Evolutionary conservation across 192 early-diverging fungal species (phyloP).

Genomic region (Powellomyces hirtus): DNA sequence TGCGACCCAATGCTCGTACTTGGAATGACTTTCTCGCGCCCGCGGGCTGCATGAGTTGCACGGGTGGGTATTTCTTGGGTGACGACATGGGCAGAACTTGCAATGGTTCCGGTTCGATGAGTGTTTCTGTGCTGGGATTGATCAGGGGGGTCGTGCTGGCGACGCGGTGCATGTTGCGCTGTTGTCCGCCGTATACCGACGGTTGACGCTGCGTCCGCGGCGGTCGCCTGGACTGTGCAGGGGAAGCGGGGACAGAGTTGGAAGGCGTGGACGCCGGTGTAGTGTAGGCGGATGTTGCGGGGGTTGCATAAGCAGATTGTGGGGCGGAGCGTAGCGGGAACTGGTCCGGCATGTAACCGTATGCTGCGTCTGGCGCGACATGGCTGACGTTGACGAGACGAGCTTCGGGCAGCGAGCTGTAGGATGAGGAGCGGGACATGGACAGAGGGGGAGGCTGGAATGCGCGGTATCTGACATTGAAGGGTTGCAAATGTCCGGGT

Average conservation of each 20-base stretch:
- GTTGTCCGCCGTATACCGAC: neutral
- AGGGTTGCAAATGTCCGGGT: neutral
- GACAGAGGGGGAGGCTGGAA: neutral
- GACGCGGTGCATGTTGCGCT: neutral
- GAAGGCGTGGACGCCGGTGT: neutral
- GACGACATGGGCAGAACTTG: neutral
- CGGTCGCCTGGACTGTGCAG: neutral
- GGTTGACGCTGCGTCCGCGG: neutral
- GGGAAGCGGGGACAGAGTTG: neutral
- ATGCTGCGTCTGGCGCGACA: neutral
- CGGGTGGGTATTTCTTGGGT: neutral
- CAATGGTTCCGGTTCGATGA: neutral
- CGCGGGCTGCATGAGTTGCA: neutral
- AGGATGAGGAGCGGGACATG: neutral
- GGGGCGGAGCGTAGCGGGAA: neutral
- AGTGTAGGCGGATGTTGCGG: neutral
- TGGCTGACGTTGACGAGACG: neutral
- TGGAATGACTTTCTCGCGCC: slow-evolving; percentile 23
- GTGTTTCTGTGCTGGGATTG: neutral
- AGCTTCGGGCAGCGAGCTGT: neutral
- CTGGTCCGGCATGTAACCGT: neutral
- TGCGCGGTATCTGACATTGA: neutral
- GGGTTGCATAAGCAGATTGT: neutral
- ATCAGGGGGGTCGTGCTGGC: neutral
- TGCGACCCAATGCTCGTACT: slow-evolving; percentile 46